A percentile compares a stretch with the other conserved stretches of the same genome.
Evolutionary conservation across 768 basidiomycete genomes (phyloP).

Genomic region (Austroboletus eburneus): DNA sequence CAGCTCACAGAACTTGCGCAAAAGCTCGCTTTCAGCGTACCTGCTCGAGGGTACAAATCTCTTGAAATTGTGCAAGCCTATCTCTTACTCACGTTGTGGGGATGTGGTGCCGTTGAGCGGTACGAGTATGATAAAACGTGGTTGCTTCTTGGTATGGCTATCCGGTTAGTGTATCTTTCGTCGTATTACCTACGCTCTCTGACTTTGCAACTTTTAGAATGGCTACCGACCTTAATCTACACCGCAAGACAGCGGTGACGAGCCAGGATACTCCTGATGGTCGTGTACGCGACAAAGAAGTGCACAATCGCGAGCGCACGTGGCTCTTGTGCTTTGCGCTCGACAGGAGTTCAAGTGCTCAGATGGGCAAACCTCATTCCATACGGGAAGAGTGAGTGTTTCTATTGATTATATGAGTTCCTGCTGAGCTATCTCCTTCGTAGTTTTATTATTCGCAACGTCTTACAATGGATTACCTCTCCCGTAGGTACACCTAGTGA

Average conservation of each 20-base stretch:
- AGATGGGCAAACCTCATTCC: conserved; percentile 94
- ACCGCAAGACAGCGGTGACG: conserved; percentile 68
- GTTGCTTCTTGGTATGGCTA: conserved; percentile 83
- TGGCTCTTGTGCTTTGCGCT: conserved; percentile 88
- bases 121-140: conserved; percentile 97
- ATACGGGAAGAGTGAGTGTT: conserved; percentile 86
- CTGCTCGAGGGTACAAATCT: conserved; percentile 86
- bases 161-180: conserved; percentile 46
- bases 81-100: conserved; percentile 83
- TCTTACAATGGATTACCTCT: conserved; percentile 67
- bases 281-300: conserved; percentile 72
- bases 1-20: conserved; percentile 79
- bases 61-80: conserved; percentile 96
- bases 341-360: conserved; percentile 87
- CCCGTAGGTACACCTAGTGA: conserved; percentile 64
- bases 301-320: conserved; percentile 91
- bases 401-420: background rate
- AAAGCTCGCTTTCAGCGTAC: conserved; percentile 83
- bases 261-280: conserved; percentile 75
- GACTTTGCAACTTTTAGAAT: conserved; percentile 48
- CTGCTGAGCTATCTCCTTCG: conserved; percentile 1
- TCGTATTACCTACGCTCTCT: background rate
- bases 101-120: conserved; percentile 90
- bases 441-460: conserved; percentile 86
- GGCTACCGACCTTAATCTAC: conserved; percentile 94